Conservation (phyloP, 352 stramenopile species). For the Pythium biforme region DNA sequence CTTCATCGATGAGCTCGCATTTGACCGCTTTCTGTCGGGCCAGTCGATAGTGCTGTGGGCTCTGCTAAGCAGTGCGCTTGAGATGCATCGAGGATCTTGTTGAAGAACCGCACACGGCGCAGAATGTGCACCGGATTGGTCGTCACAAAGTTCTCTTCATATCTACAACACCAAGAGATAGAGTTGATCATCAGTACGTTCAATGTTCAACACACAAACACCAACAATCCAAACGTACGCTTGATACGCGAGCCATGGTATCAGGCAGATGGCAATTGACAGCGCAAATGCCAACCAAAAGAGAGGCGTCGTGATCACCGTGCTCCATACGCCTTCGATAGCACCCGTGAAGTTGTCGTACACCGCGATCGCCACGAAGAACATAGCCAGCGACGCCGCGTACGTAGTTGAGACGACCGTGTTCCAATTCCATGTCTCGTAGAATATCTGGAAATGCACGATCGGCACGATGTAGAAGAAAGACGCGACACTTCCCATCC, state of each 20-base stretch:
- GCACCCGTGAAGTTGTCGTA: constrained; percentile 54
- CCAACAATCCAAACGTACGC: constrained; percentile 38
- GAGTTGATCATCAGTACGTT: background rate
- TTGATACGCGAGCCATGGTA: constrained; percentile 67
- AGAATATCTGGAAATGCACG: constrained; percentile 88
- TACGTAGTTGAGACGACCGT: constrained; percentile 42
- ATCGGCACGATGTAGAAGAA: constrained; percentile 94
- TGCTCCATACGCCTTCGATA: constrained; percentile 50
- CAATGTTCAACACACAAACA: background rate
- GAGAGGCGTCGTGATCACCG: constrained; percentile 30
- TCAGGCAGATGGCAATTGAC: constrained; percentile 38
- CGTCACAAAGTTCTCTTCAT: constrained; percentile 71
- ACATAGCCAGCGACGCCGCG: constrained; percentile 44
- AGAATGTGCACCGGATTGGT: constrained; percentile 76
- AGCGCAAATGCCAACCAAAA: constrained; percentile 72
- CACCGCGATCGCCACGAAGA: constrained; percentile 44
- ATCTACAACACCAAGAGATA: constrained; percentile 33
- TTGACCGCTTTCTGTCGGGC: constrained; percentile 12
- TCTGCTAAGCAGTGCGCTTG: constrained; percentile 24
- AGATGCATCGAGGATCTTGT: constrained; percentile 71
- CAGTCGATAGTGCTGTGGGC: background rate
- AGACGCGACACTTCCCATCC: constrained; percentile 87
- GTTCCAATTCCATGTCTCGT: constrained; percentile 83
- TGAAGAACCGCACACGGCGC: constrained; percentile 60
- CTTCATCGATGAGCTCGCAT: constrained; percentile 15